Evolutionary conservation across 1,284 basidiomycete genomes (phyloP), one percentile per base, ranked within the genome.

Genomic region (Leccinum solheimii): DNA sequence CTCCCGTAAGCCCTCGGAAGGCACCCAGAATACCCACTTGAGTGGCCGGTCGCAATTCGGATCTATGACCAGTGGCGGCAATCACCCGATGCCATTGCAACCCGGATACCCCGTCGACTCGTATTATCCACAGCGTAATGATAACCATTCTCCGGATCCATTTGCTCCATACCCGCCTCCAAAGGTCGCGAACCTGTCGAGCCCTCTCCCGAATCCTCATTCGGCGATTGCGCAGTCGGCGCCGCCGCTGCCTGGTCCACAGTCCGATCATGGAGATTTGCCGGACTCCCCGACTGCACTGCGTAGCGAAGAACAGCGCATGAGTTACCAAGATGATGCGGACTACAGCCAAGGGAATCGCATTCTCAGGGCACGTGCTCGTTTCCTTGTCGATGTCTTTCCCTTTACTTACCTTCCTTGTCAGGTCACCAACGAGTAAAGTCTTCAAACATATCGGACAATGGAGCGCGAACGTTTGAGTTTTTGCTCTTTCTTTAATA

Each of bases 281-380:
- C 45, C 43, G 2, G 66, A 71, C n/a, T 58, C 63, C 5, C 63
- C 63, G 21, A 54, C 60, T 3, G 59, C 61, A 8, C 32, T 60
- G 26, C 55, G 40, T 5, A 54, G 60, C 13, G 72, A 72, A 0
- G 72, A 73, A 19, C 59, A 61, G 9, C 71, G 74, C 4, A 23
- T 69, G 66, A 73, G 72, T 19, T 75, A 74, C 55, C 71, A 67
- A 56, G 72, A 75, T 8, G 62, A 73, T 52, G 4, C 64, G 11
- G 72, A 76, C 56, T 75, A 75, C 26, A 64, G 65, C 3, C 74
- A 75, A 3, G 63, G 69, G 5, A 64, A 61, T 34, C 72, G 74
- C 45, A 27, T 73, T 5, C 60, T 73, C 54, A 75, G 72, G 65
- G 71, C 69, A 54, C 38, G 71, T 71, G 14, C 7, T 40, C 1